Evolutionary conservation across 2,329 filamentous ascomycete genomes (phyloP).

Genomic region (Phyllosticta citriasiana): DNA sequence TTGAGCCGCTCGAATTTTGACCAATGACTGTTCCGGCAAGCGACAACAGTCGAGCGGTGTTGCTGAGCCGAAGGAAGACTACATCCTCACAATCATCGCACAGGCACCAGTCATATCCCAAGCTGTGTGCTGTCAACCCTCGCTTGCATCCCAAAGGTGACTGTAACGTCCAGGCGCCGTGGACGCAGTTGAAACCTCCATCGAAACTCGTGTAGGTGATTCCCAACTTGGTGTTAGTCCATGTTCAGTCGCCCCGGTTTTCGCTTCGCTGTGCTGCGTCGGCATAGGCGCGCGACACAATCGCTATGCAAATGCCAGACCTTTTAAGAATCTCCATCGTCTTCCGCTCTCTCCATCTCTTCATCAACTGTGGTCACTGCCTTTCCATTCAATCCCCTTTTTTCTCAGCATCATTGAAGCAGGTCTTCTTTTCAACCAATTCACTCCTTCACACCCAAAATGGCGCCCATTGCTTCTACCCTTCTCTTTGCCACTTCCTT

Average conservation of each 20-base stretch:
- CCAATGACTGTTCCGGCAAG: not conserved
- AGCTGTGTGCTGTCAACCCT: not conserved
- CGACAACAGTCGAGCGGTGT: not conserved
- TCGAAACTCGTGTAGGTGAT: not conserved
- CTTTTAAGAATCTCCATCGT: not conserved
- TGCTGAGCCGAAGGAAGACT: not conserved
- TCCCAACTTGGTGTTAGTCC: not conserved
- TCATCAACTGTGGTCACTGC: not conserved
- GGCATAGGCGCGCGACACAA: not conserved
- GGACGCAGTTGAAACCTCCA: not conserved
- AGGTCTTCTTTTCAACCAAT: not conserved
- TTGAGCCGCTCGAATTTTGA: not conserved
- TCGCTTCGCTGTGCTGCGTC: not conserved
- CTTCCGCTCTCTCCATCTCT: not conserved
- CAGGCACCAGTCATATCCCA: not conserved
- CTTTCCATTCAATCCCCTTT: not conserved
- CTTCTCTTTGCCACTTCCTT: constrained; percentile 28
- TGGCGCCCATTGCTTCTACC: constrained; percentile 10
- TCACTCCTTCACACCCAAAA: not conserved
- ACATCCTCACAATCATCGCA: not conserved
- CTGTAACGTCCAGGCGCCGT: not conserved
- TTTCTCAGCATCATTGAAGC: not conserved
- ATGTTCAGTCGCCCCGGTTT: not conserved
- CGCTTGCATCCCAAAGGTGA: not conserved
- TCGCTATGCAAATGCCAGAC: not conserved